Base-by-base conservation (phyloP, 441 rosid genomes). In the Hura crepitans region DNA sequence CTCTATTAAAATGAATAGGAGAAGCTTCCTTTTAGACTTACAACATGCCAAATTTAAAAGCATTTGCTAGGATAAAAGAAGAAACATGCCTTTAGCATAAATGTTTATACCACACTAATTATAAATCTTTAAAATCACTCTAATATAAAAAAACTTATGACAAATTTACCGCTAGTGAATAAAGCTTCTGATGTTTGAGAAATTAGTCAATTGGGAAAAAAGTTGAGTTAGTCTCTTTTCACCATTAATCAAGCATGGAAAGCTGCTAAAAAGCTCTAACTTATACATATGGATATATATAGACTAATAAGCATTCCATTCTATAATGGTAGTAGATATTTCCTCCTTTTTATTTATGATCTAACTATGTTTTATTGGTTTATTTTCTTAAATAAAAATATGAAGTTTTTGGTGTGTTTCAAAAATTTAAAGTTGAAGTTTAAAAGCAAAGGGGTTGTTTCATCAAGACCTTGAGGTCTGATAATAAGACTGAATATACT, bases 231-330 rank as follows among this genome's bases (percentile, higher is more conserved):
- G 2, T 2, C 5, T 4, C 13, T 28, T 15, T 69, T 57, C n/a
- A 39, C 23, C 1, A 0, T 3, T 4, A 49, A 30, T 60, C 43
- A 31, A 18, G 35, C 59, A 7, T 70, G 14, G 0, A 70, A 37
- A 35, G 59, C 74, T n/a, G 30, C 22, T 10, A 10, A 49, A 15
- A 70, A 70, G n/a, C 2, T 70, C 5, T 61, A 61, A 3, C 50
- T 70, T 5, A 8, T 70, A 33, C 67, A 70, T 6, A 61, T 50
- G 0, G 43, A 70, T n/a, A 14, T 60, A 0, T 15, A 42, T 30
- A 42, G 22, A 2, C 62, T 23, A 0, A 58, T 31, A 42, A 58
- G 22, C 0, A 15, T 17, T 7, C 9, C 11, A 4, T 58, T 3
- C 22, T 58, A n/a, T 20, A 56, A 13, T 27, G 18, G 35, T 0